Conservation (phyloP, 1,284 basidiomycete species). For the Albatrellus sp. region DNA sequence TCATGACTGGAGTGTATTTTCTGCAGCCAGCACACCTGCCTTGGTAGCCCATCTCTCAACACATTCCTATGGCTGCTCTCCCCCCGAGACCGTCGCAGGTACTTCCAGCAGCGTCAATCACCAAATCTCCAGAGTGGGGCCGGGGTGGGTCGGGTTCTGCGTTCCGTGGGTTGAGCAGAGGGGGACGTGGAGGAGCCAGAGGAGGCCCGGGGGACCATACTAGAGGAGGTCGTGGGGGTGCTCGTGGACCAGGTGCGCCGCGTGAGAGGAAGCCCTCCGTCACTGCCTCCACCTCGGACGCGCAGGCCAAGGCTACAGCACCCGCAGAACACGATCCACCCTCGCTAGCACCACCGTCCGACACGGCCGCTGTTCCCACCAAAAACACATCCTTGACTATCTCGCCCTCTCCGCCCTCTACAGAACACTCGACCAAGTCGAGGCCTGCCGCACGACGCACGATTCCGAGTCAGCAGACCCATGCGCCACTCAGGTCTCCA, state of each 20-base stretch:
- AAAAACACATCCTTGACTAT: not conserved
- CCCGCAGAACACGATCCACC: not conserved
- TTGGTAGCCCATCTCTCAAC: not conserved
- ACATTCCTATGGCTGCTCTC: slow-evolving; percentile 9
- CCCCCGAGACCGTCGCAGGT: slow-evolving; percentile 9
- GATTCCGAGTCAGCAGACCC: not conserved
- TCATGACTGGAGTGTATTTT: too few species aligned
- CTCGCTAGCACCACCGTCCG: slow-evolving; percentile 2
- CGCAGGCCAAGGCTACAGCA: not conserved
- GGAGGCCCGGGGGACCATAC: slow-evolving; percentile 16
- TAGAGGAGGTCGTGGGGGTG: slow-evolving; percentile 1
- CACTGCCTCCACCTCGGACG: not conserved
- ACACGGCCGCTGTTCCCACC: not conserved
- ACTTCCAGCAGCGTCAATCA: slow-evolving; percentile 6
- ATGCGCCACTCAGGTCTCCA: slow-evolving; percentile 8
- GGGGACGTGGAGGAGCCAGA: slow-evolving; percentile 21
- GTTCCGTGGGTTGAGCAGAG: slow-evolving; percentile 25
- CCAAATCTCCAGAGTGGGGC: slow-evolving; percentile 29
- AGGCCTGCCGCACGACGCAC: slow-evolving; percentile 6
- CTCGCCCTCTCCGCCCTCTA: not conserved
- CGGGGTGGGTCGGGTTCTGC: slow-evolving; percentile 35
- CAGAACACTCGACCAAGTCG: not conserved
- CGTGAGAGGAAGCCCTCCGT: slow-evolving; percentile 3
- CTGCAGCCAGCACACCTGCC: not conserved
- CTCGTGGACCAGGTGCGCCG: not conserved